These are phyloP conservation scores for Phaeosphaeriaceae sp. DNA, from an alignment of 2,329 filamentous ascomycete genomes.

Conservation along the genomic window DNA sequence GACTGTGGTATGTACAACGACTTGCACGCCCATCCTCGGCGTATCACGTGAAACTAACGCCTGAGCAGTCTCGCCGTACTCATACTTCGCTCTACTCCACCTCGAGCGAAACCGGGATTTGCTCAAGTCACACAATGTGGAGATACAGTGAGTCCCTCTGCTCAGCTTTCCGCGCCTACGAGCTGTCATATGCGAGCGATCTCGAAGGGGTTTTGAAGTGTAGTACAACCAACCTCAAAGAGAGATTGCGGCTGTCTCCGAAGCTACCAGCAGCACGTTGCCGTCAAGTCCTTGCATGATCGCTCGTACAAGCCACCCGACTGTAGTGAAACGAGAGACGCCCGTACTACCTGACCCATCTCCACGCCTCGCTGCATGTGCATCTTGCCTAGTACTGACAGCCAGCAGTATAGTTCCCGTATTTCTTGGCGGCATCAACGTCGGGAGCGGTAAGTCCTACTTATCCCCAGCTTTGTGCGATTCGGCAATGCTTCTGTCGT, in stretches of 20 bases:
- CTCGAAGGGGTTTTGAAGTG: background rate
- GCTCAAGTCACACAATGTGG: conserved; percentile 65
- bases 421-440: conserved; percentile 63
- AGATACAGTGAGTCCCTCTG: conserved; percentile 66
- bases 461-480: background rate
- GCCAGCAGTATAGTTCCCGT: conserved; percentile 70
- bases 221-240: conserved; percentile 3
- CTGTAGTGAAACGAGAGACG: background rate
- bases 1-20: conserved; percentile 65
- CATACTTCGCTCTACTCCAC: conserved; percentile 62
- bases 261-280: background rate
- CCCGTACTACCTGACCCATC: background rate
- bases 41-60: conserved; percentile 12
- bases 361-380: background rate
- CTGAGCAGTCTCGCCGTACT: conserved; percentile 66
- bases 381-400: conserved; percentile 12
- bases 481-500: background rate
- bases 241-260: background rate
- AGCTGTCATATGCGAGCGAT: background rate
- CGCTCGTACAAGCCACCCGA: background rate
- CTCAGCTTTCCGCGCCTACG: background rate
- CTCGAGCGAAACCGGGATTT: conserved; percentile 63
- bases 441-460: conserved; percentile 45
- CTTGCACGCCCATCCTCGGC: background rate
- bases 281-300: background rate